Conservation (phyloP, 2,329 filamentous ascomycete species). For the Fusarium sp. region DNA sequence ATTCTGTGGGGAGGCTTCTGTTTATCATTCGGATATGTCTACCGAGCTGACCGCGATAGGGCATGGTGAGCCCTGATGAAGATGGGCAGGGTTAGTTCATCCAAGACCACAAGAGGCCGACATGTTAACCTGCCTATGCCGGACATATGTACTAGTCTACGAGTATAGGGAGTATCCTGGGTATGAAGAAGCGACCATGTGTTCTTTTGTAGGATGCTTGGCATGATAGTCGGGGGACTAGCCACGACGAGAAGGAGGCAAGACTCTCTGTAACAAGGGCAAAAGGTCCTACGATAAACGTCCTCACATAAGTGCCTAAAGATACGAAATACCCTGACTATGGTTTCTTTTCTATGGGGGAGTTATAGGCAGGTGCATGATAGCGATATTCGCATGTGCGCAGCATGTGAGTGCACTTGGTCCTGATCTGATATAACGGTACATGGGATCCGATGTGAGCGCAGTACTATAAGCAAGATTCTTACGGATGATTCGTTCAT, state of each 20-base stretch:
- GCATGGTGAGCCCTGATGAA: constrained; percentile 14
- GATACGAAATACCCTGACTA: background rate
- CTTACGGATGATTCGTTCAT: too few species aligned
- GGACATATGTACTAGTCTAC: constrained; percentile 4
- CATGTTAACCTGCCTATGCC: background rate
- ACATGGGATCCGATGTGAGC: too few species aligned
- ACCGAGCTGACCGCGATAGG: constrained; percentile 8
- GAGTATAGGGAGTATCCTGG: background rate
- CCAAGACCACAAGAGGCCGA: background rate
- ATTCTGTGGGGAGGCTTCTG: constrained; percentile 1
- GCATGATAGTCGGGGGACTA: constrained; percentile 14
- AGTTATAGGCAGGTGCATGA: background rate
- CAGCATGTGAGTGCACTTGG: background rate
- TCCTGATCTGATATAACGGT: background rate
- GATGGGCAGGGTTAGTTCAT: background rate
- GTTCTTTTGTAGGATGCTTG: background rate
- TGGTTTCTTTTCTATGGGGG: background rate
- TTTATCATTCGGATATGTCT: background rate
- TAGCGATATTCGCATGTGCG: background rate
- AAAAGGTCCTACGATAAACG: constrained; percentile 15
- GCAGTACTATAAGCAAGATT: background rate
- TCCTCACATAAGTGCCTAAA: background rate
- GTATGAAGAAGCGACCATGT: background rate
- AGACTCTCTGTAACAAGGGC: constrained; percentile 2
- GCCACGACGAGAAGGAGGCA: constrained; percentile 24